Percentiles rank a stretch among this genome's conserved stretches.
Evolutionary conservation across 768 basidiomycete genomes (phyloP).

Genomic region (Mycena maculata): DNA sequence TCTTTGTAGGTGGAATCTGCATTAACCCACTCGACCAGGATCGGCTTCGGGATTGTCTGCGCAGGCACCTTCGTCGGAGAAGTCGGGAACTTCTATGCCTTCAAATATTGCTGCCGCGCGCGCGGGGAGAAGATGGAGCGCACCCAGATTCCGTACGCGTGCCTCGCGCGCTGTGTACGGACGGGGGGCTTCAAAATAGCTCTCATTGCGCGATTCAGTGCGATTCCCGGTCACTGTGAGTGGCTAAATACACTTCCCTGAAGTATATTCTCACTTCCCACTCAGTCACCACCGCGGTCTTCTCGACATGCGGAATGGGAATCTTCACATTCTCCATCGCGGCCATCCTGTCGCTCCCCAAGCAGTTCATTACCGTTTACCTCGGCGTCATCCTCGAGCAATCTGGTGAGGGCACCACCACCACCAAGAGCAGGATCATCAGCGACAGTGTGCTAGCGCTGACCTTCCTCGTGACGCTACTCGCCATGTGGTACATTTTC

Average conservation of each 20-base stretch:
- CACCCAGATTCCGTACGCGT: constrained; percentile 67
- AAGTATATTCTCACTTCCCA: constrained; percentile 18
- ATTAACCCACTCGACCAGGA: constrained; percentile 31
- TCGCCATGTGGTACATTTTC: constrained; percentile 88
- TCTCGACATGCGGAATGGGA: constrained; percentile 90
- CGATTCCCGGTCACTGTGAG: constrained; percentile 89
- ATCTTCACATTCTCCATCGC: constrained; percentile 83
- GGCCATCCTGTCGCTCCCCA: constrained; percentile 85
- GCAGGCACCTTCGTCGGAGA: constrained; percentile 89
- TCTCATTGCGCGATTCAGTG: constrained; percentile 79
- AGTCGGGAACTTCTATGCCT: constrained; percentile 89
- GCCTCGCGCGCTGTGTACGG: constrained; percentile 75
- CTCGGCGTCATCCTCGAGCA: constrained; percentile 83
- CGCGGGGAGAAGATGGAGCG: constrained; percentile 82
- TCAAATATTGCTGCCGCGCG: constrained; percentile 81
- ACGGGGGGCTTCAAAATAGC: constrained; percentile 92
- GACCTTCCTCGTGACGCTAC: constrained; percentile 77
- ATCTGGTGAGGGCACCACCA: constrained; percentile 50
- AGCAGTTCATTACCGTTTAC: constrained; percentile 93
- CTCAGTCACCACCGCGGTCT: constrained; percentile 87
- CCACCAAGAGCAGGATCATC: constrained; percentile 69
- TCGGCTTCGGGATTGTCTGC: constrained; percentile 87
- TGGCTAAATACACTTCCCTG: constrained; percentile 24
- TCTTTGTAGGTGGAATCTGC: no score
- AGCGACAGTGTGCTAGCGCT: constrained; percentile 75